Evolutionary conservation across 805 yeast genomes (phyloP).

Genomic region (Zygoascus flipseniorum): DNA sequence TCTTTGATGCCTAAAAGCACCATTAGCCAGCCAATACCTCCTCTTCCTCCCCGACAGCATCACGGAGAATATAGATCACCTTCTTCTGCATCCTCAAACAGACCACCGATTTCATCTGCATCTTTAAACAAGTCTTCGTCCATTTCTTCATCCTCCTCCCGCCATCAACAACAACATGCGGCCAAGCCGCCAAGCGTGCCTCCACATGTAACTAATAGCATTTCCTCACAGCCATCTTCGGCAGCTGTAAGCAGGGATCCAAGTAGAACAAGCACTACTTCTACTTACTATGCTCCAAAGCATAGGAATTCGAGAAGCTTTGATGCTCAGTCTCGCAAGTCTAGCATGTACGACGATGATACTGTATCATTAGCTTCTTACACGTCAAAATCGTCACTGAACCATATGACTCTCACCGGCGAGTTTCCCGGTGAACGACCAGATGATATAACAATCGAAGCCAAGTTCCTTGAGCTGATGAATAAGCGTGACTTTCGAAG

Average conservation of each 20-base stretch:
- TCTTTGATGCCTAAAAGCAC: slow-evolving; percentile 17
- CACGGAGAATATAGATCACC: neutral
- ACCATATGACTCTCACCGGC: slow-evolving; percentile 1
- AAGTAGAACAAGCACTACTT: neutral
- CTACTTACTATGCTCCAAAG: neutral
- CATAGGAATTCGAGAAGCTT: neutral
- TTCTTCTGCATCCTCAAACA: neutral
- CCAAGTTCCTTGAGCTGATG: slow-evolving; percentile 72
- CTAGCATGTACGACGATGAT: slow-evolving; percentile 9
- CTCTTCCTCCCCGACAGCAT: slow-evolving; percentile 15
- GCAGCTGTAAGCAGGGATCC: neutral
- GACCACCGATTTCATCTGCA: neutral
- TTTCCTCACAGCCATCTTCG: neutral
- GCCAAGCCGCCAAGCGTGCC: neutral
- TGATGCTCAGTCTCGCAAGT: neutral
- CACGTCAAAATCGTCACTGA: slow-evolving; percentile 4
- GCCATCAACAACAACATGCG: slow-evolving; percentile 1
- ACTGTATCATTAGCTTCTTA: slow-evolving; percentile 6
- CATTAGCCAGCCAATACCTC: slow-evolving; percentile 22
- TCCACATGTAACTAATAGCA: neutral
- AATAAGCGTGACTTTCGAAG: slow-evolving; percentile 58
- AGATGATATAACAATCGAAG: slow-evolving; percentile 57
- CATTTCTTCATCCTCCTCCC: neutral
- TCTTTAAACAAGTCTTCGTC: neutral
- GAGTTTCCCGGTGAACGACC: slow-evolving; percentile 58